These are phyloP conservation scores for Erodium maritimum DNA, from an alignment of 345 rosid genomes.

Conservation along the genomic window DNA sequence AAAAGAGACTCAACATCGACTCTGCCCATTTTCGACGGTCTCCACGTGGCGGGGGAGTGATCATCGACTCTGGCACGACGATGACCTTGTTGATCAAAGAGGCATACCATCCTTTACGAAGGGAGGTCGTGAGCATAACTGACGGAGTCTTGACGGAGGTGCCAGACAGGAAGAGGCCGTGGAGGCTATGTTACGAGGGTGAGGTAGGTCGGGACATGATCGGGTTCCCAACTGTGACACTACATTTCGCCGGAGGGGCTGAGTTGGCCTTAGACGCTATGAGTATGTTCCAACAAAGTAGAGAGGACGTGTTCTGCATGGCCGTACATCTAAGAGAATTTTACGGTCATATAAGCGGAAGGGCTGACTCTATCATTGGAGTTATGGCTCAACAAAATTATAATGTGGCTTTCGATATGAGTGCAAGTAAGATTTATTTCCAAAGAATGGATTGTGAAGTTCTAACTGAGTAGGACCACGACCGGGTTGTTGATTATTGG, in stretches of 20 bases:
- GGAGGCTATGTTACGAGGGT: conserved; percentile 31
- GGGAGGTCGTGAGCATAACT: conserved; percentile 14
- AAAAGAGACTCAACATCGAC: conserved; percentile 17
- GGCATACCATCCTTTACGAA: conserved; percentile 8
- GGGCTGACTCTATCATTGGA: conserved; percentile 14
- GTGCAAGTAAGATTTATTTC: conserved; percentile 7
- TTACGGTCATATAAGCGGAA: background rate
- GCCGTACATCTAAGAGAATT: conserved; percentile 20
- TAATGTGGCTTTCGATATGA: conserved; percentile 23
- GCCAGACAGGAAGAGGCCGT: background rate
- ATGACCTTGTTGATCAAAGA: conserved; percentile 10
- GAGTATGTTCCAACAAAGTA: conserved; percentile 34
- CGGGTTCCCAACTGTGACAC: conserved; percentile 42
- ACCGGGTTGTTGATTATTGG: too few species aligned
- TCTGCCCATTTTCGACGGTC: conserved; percentile 4
- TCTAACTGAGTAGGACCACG: conserved; percentile 8
- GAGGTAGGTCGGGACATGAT: conserved; percentile 22
- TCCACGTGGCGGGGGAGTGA: conserved; percentile 2
- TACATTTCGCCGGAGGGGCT: conserved; percentile 39
- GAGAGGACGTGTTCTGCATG: conserved; percentile 32
- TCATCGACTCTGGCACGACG: conserved; percentile 26
- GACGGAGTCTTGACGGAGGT: conserved; percentile 8
- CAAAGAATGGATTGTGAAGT: conserved; percentile 26
- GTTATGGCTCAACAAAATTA: conserved; percentile 31
- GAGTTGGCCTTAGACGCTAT: conserved; percentile 36